phyloP scores from a whole-genome alignment of 208 protist genomes.

The Trypanosomatidae sp. region DNA sequence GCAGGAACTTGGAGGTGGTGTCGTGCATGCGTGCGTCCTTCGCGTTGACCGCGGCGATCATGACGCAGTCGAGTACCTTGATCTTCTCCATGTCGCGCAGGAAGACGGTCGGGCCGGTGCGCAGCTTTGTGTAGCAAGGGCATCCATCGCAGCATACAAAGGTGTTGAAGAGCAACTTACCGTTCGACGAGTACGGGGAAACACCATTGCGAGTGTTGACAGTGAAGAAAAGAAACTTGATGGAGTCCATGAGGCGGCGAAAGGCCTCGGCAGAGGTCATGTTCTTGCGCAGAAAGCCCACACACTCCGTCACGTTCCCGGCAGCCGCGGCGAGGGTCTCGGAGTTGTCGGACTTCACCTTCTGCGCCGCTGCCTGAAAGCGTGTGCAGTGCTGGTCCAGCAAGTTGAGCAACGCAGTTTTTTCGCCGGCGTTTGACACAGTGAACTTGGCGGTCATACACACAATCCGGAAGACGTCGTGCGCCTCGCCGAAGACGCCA shows the following conservation, averaged over 20 bases:
- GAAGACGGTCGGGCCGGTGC: slow-evolving; percentile 59
- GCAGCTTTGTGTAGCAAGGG: slow-evolving; percentile 57
- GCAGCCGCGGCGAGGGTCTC: slow-evolving; percentile 36
- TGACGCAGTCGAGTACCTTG: slow-evolving; percentile 78
- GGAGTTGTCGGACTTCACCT: slow-evolving; percentile 26
- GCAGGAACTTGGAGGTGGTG: slow-evolving; percentile 44
- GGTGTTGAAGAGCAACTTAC: slow-evolving; percentile 47
- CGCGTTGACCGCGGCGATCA: slow-evolving; percentile 68
- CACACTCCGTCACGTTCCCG: slow-evolving; percentile 27
- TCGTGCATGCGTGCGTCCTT: slow-evolving; percentile 44
- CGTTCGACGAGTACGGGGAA: slow-evolving; percentile 17
- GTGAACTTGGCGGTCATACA: slow-evolving; percentile 67
- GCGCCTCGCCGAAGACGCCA: slow-evolving; percentile 42
- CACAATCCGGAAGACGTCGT: slow-evolving; percentile 64
- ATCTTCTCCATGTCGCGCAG: slow-evolving; percentile 72
- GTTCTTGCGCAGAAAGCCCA: slow-evolving; percentile 41
- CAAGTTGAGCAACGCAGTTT: slow-evolving; percentile 44
- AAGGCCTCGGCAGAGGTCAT: slow-evolving; percentile 44
- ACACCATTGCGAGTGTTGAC: slow-evolving; percentile 46
- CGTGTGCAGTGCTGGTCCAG: slow-evolving; percentile 45
- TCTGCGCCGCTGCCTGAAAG: slow-evolving; percentile 46
- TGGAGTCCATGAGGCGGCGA: slow-evolving; percentile 45
- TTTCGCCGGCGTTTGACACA: slow-evolving; percentile 28
- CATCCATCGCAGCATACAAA: slow-evolving; percentile 79
- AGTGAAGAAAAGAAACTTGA: slow-evolving; percentile 71